A percentile compares a stretch with the other conserved stretches of the same genome.
Evolutionary conservation across 371 early-diverging fungal species (phyloP).

Genomic region (Mucor circinelloides): DNA sequence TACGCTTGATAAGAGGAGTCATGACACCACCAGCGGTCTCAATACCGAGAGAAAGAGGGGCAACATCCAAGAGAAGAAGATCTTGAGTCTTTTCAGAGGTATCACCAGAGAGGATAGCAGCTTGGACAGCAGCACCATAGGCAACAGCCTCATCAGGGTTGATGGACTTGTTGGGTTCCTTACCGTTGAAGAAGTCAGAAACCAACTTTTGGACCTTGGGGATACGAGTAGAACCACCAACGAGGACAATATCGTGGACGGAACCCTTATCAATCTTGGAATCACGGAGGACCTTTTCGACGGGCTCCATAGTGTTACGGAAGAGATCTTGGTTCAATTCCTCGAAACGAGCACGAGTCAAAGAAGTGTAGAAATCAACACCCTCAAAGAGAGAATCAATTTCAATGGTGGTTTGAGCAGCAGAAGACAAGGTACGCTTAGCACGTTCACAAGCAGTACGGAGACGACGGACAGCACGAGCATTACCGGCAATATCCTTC

Average conservation of each 20-base stretch:
- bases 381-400: constrained; percentile 93
- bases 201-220: constrained; percentile 99
- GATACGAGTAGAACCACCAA: constrained; percentile 99
- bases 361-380: constrained; percentile 79
- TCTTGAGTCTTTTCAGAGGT: constrained; percentile 70
- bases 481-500: constrained; percentile 81
- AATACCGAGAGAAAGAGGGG: too few relatives aligned
- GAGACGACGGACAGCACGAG: constrained; percentile 91
- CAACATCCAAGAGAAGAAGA: constrained; percentile 86
- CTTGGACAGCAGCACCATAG: constrained; percentile 97
- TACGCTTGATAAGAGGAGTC: constrained; percentile 79
- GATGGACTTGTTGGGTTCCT: constrained; percentile 93
- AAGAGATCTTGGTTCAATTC: constrained; percentile 90
- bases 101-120: constrained; percentile 82
- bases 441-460: constrained; percentile 96
- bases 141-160: constrained; percentile 98
- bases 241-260: constrained; percentile 97
- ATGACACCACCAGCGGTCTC: constrained; percentile 92
- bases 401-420: constrained; percentile 84
- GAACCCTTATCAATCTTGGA: constrained; percentile 90
- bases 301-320: constrained; percentile 84
- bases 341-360: constrained; percentile 95
- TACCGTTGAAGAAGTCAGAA: constrained; percentile 95
- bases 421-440: too few relatives aligned
- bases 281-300: constrained; percentile 86